A percentile compares a stretch with the other conserved stretches of the same genome.
These are phyloP conservation scores for Westerdykella ornata DNA, from an alignment of 2,329 filamentous ascomycete species.

Conservation along the genomic window DNA sequence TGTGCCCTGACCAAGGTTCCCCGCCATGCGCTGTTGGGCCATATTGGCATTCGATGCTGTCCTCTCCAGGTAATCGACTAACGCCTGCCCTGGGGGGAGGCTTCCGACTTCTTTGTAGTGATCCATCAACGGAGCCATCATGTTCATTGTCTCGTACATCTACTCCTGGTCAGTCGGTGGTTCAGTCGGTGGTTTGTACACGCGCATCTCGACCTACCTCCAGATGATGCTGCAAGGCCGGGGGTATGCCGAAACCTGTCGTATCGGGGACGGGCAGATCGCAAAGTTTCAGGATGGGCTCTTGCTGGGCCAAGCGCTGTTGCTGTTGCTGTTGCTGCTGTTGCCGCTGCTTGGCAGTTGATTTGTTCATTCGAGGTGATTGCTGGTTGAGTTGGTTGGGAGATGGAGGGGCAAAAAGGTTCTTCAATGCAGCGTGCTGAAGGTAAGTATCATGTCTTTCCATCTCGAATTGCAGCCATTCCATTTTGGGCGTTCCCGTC, in stretches of 20 bases:
- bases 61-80: constrained; percentile 47
- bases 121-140: constrained; percentile 56
- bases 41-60: constrained; percentile 30
- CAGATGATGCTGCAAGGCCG: constrained; percentile 53
- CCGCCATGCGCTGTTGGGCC: constrained; percentile 14
- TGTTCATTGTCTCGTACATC: constrained; percentile 59
- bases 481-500: constrained; percentile 69
- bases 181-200: background rate
- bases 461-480: constrained; percentile 76
- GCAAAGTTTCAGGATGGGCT: constrained; percentile 41
- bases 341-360: constrained; percentile 47
- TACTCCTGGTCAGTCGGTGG: constrained; percentile 31
- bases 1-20: constrained; percentile 14
- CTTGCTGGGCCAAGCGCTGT: constrained; percentile 13
- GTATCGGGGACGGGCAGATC: constrained; percentile 43
- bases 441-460: constrained; percentile 76
- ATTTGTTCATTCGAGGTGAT: constrained; percentile 50
- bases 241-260: constrained; percentile 50
- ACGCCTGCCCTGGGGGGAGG: constrained; percentile 49
- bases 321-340: constrained; percentile 39
- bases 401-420: constrained; percentile 42
- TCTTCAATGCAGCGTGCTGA: constrained; percentile 55
- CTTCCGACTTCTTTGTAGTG: constrained; percentile 50
- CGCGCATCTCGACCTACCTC: constrained; percentile 45
- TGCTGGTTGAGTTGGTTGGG: constrained; percentile 44